Evolutionary conservation across 1,139 yeast genomes (phyloP).

Genomic region (Meyerozyma guilliermondii): DNA sequence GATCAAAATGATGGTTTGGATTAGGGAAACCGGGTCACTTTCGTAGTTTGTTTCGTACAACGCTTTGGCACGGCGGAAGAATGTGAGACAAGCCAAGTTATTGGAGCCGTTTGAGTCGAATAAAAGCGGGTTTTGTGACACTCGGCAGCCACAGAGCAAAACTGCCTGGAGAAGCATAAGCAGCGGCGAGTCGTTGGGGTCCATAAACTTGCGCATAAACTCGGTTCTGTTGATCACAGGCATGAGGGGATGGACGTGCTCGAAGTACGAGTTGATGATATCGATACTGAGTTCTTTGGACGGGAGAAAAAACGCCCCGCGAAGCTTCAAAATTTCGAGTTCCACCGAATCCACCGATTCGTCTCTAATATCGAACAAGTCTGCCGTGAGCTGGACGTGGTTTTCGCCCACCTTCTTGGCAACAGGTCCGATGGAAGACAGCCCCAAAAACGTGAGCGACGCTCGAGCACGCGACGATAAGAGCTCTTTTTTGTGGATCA

Average conservation of each 20-base stretch:
- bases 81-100: constrained; percentile 56
- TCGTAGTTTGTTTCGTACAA: constrained; percentile 72
- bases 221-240: constrained; percentile 66
- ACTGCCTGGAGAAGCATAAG: constrained; percentile 66
- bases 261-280: constrained; percentile 59
- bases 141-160: constrained; percentile 64
- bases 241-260: constrained; percentile 62
- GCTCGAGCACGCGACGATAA: constrained; percentile 24
- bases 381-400: constrained; percentile 39
- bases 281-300: constrained; percentile 57
- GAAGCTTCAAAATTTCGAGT: constrained; percentile 56
- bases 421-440: constrained; percentile 35
- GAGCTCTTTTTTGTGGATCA: constrained; percentile 34
- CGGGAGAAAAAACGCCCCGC: constrained; percentile 73
- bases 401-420: constrained; percentile 43
- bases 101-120: constrained; percentile 54
- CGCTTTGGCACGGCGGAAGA: constrained; percentile 75
- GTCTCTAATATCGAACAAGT: constrained; percentile 33
- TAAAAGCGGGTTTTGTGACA: constrained; percentile 52
- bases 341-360: constrained; percentile 58
- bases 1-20: constrained; percentile 61
- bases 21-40: constrained; percentile 59
- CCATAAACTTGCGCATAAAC: constrained; percentile 53
- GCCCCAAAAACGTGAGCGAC: constrained; percentile 38
- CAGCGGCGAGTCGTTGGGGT: constrained; percentile 63